Evolutionary conservation across 2,329 filamentous ascomycete species (phyloP).

Genomic region (Trichoderma atrobrunneum): DNA sequence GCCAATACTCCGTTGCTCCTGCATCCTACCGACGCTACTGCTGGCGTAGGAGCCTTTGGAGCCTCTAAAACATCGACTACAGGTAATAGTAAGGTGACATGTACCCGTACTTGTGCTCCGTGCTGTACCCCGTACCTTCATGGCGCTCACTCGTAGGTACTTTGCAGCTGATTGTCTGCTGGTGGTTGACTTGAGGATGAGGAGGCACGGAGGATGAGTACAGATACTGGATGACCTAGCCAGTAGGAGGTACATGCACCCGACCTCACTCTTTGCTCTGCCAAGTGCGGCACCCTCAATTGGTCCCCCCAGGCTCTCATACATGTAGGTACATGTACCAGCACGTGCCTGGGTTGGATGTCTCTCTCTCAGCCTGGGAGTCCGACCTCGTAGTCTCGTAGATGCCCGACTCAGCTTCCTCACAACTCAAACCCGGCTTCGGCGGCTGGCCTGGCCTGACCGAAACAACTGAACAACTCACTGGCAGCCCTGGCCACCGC

Average conservation of each 20-base stretch:
- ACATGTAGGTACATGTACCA: not conserved
- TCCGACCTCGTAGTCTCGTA: not conserved
- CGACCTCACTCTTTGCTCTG: not conserved
- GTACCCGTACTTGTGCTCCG: not conserved
- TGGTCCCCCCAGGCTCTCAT: not conserved
- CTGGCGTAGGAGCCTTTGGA: not conserved
- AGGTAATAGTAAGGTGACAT: not conserved
- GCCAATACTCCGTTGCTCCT: constrained; percentile 7
- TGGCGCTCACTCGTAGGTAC: not conserved
- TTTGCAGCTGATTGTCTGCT: not conserved
- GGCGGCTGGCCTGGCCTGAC: constrained; percentile 8
- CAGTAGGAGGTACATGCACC: not conserved
- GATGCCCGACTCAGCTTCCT: constrained; percentile 1
- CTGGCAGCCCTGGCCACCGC: not conserved
- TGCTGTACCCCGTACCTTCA: not conserved
- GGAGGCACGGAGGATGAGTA: not conserved
- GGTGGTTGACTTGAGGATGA: not conserved
- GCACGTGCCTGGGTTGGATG: not conserved
- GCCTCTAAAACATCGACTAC: not conserved
- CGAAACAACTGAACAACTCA: constrained; percentile 11
- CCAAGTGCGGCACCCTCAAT: not conserved
- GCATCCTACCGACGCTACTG: not conserved
- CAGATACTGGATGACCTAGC: too few relatives aligned
- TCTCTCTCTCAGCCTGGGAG: not conserved
- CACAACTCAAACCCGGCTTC: constrained; percentile 9